A percentile compares a stretch with the other conserved stretches of the same genome.
Evolutionary conservation across 345 rosid species (phyloP).

Genomic region (Chamaenerion angustifolium): DNA sequence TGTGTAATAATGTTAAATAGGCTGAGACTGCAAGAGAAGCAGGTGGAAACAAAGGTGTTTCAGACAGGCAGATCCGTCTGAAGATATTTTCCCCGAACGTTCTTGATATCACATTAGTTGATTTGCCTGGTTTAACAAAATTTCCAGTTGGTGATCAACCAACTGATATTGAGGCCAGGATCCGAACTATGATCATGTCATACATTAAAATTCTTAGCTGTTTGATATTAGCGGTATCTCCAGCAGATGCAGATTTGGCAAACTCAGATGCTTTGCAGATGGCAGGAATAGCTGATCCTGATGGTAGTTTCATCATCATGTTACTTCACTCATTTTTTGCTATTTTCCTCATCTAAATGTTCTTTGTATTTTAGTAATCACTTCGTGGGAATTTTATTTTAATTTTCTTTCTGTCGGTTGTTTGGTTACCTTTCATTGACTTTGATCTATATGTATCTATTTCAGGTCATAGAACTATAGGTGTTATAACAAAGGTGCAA

Average conservation of each 20-base stretch:
- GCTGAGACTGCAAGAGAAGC: conserved; percentile 78
- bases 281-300: conserved; percentile 91
- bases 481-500: conserved; percentile 76
- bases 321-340: too few species aligned
- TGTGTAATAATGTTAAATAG: conserved; percentile 17
- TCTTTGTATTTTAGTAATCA: not conserved
- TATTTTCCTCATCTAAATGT: too few species aligned
- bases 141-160: conserved; percentile 99
- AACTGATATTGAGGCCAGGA: conserved; percentile 79
- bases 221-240: conserved; percentile 75
- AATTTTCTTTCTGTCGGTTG: too few species aligned
- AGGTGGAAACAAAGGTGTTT: conserved; percentile 86
- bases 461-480: conserved; percentile 78
- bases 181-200: conserved; percentile 92
- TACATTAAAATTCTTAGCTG: conserved; percentile 76
- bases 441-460: not conserved
- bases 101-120: conserved; percentile 85
- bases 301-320: conserved; percentile 28
- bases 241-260: conserved; percentile 90
- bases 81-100: conserved; percentile 90
- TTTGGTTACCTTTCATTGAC: too few species aligned
- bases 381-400: too few species aligned
- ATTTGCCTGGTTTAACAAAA: conserved; percentile 92
- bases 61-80: conserved; percentile 76
- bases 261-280: conserved; percentile 93